A percentile compares a stretch with the other conserved stretches of the same genome.
Evolutionary conservation across 495 filamentous ascomycete genomes (phyloP).

Genomic region (Aspergillus ellipticus): DNA sequence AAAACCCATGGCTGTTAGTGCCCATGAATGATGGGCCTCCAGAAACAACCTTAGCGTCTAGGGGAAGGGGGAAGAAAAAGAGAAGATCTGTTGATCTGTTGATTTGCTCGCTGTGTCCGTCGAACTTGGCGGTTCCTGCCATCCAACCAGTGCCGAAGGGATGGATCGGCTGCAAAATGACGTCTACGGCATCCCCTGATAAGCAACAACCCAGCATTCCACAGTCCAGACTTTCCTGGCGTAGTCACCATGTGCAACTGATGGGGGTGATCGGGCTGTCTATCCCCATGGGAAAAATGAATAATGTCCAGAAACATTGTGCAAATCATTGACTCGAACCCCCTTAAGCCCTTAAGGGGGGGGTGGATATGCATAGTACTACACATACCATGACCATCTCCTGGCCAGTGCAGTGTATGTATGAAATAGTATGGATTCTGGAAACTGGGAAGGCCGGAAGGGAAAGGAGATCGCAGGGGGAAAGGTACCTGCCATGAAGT

Average conservation of each 20-base stretch:
- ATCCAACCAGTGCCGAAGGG: neutral
- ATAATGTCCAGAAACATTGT: neutral
- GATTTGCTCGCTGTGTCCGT: too few species aligned
- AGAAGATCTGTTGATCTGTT: too few species aligned
- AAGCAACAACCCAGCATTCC: neutral
- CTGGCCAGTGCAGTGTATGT: too few species aligned
- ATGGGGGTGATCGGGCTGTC: neutral
- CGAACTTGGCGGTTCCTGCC: neutral
- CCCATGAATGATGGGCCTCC: too few species aligned
- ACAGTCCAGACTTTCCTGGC: neutral
- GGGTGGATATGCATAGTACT: too few species aligned
- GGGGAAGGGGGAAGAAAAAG: too few species aligned
- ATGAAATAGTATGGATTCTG: too few species aligned
- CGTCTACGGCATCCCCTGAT: neutral
- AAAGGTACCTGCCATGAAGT: neutral
- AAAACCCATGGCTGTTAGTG: too few species aligned
- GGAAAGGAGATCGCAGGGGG: too few species aligned
- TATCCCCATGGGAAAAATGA: neutral
- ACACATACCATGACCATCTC: too few species aligned
- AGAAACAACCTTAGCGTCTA: too few species aligned
- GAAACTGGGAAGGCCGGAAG: too few species aligned
- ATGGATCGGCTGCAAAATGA: neutral
- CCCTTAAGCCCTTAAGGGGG: neutral
- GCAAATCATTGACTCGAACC: neutral
- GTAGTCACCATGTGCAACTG: neutral